A percentile compares a stretch with the other conserved stretches of the same genome.
Conservation (phyloP, 805 yeast species). For the Wickerhamiella musiphila region DNA sequence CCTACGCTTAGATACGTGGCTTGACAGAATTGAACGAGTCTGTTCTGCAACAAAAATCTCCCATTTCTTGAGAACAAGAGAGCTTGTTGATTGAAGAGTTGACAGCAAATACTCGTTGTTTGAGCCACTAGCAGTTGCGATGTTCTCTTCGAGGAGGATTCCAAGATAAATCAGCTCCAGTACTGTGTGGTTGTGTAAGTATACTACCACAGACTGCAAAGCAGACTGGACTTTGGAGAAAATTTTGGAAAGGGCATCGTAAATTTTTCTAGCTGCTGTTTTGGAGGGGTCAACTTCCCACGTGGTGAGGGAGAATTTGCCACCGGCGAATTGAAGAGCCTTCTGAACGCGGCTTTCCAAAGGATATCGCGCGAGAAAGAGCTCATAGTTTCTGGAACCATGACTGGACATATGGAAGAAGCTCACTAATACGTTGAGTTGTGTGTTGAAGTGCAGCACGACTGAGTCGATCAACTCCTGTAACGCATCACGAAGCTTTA, state of each 20-base stretch:
- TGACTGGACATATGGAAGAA: slow-evolving; percentile 31
- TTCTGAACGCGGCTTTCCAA: not conserved
- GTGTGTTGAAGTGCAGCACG: slow-evolving; percentile 17
- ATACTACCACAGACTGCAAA: slow-evolving; percentile 20
- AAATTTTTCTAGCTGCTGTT: slow-evolving; percentile 30
- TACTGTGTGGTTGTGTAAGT: slow-evolving; percentile 23
- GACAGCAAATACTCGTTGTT: slow-evolving; percentile 48
- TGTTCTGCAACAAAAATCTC: slow-evolving; percentile 39
- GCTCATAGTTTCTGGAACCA: slow-evolving; percentile 25
- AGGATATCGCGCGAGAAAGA: slow-evolving; percentile 13
- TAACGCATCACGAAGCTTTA: too few relatives aligned
- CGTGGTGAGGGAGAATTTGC: too few relatives aligned
- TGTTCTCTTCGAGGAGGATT: slow-evolving; percentile 27
- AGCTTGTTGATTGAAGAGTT: slow-evolving; percentile 33
- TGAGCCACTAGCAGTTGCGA: slow-evolving; percentile 26
- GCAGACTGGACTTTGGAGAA: slow-evolving; percentile 25
- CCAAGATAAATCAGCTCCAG: slow-evolving; percentile 29
- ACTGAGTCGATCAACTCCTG: slow-evolving; percentile 5
- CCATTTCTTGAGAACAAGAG: slow-evolving; percentile 41
- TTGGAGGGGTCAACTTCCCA: slow-evolving; percentile 30
- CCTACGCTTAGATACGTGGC: slow-evolving; percentile 22
- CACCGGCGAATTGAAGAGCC: slow-evolving; percentile 6
- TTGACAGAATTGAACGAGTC: slow-evolving; percentile 27
- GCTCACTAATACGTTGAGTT: slow-evolving; percentile 31
- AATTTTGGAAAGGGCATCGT: slow-evolving; percentile 28